phyloP scores from a whole-genome alignment of 371 early-diverging fungal species.

The Apophysomyces elegans region DNA sequence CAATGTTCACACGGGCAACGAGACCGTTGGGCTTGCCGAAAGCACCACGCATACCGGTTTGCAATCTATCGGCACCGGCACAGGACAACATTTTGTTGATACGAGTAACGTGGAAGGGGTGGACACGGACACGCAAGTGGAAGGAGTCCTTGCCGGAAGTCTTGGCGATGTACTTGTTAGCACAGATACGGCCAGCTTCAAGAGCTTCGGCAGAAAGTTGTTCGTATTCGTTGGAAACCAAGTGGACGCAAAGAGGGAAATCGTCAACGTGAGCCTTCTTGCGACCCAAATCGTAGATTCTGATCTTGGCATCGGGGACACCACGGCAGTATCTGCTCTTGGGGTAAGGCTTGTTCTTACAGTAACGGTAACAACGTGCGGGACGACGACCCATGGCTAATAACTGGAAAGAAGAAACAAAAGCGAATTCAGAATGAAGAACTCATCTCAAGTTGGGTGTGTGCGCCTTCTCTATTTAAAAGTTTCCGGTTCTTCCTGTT shows the following conservation, averaged over 20 bases:
- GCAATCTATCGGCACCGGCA: conserved; percentile 99
- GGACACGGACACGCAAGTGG: conserved; percentile 99
- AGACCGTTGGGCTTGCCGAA: conserved; percentile 99
- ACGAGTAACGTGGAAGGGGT: conserved; percentile 99
- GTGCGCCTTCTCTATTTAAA: conserved; percentile 7
- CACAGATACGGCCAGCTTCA: conserved; percentile 99
- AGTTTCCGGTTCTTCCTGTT: background rate
- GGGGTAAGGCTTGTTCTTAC: conserved; percentile 99
- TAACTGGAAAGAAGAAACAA: background rate
- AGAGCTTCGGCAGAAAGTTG: conserved; percentile 99
- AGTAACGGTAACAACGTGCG: conserved; percentile 99
- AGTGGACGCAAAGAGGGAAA: conserved; percentile 97
- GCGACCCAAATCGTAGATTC: conserved; percentile 99
- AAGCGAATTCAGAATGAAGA: conserved; percentile 5
- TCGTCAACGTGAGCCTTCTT: conserved; percentile 99
- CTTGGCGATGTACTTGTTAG: conserved; percentile 99
- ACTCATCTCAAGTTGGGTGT: background rate
- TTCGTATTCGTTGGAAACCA: conserved; percentile 99
- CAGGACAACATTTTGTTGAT: conserved; percentile 99
- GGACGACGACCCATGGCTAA: conserved; percentile 97
- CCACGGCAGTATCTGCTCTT: conserved; percentile 99
- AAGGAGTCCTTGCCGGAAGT: conserved; percentile 99
- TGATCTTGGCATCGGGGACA: conserved; percentile 99
- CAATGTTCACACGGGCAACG: conserved; percentile 99
- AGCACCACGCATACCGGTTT: conserved; percentile 99